Evolutionary conservation across 371 early-diverging fungal genomes (phyloP).

Genomic region (Mucor circinelloides): DNA sequence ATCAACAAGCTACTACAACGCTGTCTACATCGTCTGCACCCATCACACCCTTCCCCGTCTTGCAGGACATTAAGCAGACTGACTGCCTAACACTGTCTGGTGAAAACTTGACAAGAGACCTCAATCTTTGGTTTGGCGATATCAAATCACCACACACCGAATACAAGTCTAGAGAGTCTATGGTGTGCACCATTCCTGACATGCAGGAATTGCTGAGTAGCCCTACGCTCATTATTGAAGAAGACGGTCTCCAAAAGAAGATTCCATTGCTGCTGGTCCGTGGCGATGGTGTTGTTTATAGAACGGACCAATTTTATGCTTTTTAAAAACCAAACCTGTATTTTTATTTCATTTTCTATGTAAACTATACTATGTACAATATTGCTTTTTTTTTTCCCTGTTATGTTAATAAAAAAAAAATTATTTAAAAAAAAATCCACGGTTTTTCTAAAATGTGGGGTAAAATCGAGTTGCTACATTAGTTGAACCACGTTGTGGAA

Average conservation of each 20-base stretch:
- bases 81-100: slow-evolving; percentile 51
- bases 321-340: slow-evolving; percentile 23
- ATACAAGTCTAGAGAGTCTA: slow-evolving; percentile 49
- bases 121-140: slow-evolving; percentile 76
- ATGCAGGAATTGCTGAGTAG: slow-evolving; percentile 25
- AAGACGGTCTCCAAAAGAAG: slow-evolving; percentile 31
- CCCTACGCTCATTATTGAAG: slow-evolving; percentile 26
- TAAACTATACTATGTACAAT: background rate
- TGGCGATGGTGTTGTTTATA: slow-evolving; percentile 68
- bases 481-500: background rate
- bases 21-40: slow-evolving; percentile 16
- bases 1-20: slow-evolving; percentile 7
- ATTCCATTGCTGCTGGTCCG: slow-evolving; percentile 66
- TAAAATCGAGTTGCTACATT: background rate
- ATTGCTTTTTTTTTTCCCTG: background rate
- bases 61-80: slow-evolving; percentile 18
- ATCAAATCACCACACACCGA: slow-evolving; percentile 56
- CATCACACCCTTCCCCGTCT: slow-evolving; percentile 41
- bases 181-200: slow-evolving; percentile 52
- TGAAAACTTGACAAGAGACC: slow-evolving; percentile 65
- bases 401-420: slow-evolving; percentile 7
- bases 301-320: slow-evolving; percentile 53
- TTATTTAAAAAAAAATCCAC: background rate
- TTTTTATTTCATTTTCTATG: background rate
- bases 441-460: slow-evolving; percentile 2